Evolutionary conservation across 2,329 filamentous ascomycete genomes (phyloP).

Genomic region (Colletotrichum incanum): DNA sequence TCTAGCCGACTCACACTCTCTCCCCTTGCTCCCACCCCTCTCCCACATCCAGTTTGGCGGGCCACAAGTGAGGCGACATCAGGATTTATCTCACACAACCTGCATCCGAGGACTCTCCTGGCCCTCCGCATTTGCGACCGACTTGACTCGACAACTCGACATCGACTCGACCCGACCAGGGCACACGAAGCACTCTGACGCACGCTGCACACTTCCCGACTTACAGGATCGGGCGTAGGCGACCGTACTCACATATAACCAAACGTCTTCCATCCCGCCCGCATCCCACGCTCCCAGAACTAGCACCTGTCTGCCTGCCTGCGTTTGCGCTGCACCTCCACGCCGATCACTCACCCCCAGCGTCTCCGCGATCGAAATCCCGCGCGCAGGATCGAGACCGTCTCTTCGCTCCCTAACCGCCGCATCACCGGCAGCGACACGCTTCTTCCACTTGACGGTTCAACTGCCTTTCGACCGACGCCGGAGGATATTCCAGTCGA

Average conservation of each 20-base stretch:
- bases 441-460: background rate
- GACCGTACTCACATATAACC: background rate
- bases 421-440: constrained; percentile 20
- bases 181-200: constrained; percentile 29
- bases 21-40: background rate
- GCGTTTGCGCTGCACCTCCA: constrained; percentile 15
- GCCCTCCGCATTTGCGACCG: background rate
- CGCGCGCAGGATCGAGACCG: constrained; percentile 29
- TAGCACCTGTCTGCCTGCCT: background rate
- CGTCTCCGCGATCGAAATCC: constrained; percentile 33
- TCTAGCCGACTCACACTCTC: constrained; percentile 14
- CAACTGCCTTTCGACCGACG: background rate
- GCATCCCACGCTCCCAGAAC: constrained; percentile 21
- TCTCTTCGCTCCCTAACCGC: constrained; percentile 3
- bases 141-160: constrained; percentile 4
- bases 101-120: constrained; percentile 27
- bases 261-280: constrained; percentile 8
- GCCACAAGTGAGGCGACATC: constrained; percentile 38
- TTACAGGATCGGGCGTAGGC: constrained; percentile 8
- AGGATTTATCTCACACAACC: constrained; percentile 32
- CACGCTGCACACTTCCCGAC: constrained; percentile 6
- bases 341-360: constrained; percentile 9
- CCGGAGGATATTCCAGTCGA: background rate
- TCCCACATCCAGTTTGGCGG: constrained; percentile 36
- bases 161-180: background rate